Evolutionary conservation across 192 early-diverging fungal genomes (phyloP).

Genomic region (Linnemannia hyalina): DNA sequence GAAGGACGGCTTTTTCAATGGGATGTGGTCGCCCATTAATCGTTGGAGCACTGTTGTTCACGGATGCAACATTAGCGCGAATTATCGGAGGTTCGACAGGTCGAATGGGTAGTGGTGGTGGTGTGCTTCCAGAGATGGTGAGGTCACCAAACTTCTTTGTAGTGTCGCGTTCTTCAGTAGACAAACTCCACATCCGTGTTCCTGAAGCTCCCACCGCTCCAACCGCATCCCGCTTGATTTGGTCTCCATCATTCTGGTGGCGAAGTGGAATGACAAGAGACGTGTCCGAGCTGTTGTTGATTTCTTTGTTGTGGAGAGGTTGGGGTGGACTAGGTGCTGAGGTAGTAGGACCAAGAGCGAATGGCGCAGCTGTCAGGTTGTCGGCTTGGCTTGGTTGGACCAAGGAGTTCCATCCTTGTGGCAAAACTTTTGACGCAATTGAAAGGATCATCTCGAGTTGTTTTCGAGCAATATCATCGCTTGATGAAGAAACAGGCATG

Average conservation of each 20-base stretch:
- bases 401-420: conserved; percentile 16
- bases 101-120: background rate
- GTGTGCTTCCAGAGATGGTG: background rate
- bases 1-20: background rate
- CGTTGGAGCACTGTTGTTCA: background rate
- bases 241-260: background rate
- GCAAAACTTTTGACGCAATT: conserved; percentile 13
- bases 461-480: background rate
- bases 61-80: background rate
- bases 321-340: background rate
- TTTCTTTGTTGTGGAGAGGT: background rate
- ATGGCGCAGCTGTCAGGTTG: background rate
- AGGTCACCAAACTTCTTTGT: conserved; percentile 11
- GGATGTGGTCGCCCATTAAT: background rate
- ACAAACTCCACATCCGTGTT: background rate
- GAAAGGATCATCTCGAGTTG: conserved; percentile 22
- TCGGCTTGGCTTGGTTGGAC: background rate
- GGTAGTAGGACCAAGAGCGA: background rate
- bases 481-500: background rate
- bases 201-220: background rate
- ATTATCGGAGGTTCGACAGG: background rate
- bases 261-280: background rate
- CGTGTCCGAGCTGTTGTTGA: background rate
- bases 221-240: background rate
- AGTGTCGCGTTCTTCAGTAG: conserved; percentile 2